phyloP scores from a whole-genome alignment of 1,284 basidiomycete species.

The Ustilago xerochloae region DNA sequence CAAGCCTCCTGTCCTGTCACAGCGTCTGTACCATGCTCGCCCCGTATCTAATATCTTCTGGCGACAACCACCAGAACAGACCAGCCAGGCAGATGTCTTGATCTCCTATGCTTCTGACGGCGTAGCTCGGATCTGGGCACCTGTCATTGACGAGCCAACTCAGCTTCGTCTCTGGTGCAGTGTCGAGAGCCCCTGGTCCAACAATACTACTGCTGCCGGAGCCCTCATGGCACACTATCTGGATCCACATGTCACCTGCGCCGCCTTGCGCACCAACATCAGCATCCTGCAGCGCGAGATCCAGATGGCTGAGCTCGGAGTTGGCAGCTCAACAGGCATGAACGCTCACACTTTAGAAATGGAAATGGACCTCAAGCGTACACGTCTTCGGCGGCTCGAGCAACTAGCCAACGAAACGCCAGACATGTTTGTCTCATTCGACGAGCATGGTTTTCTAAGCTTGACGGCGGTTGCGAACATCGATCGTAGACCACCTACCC shows the following conservation, averaged over 20 bases:
- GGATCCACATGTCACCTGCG: conserved; percentile 30
- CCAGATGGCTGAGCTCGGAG: conserved; percentile 50
- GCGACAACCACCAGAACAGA: conserved; percentile 39
- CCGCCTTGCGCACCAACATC: conserved; percentile 43
- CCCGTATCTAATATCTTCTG: conserved; percentile 24
- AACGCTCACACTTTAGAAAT: conserved; percentile 27
- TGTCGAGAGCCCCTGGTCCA: conserved; percentile 18
- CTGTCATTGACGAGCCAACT: conserved; percentile 58
- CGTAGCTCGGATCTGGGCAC: conserved; percentile 49
- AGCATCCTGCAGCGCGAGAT: conserved; percentile 46
- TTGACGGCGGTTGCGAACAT: conserved; percentile 55
- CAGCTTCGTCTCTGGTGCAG: conserved; percentile 52
- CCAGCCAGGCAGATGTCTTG: conserved; percentile 49
- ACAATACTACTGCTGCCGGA: neutral
- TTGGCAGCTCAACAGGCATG: conserved; percentile 17
- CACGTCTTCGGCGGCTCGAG: conserved; percentile 45
- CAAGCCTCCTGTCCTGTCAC: conserved; percentile 21
- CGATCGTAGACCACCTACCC: conserved; percentile 54
- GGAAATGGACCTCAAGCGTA: conserved; percentile 43
- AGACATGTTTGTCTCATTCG: conserved; percentile 50
- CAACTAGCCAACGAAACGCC: conserved; percentile 54
- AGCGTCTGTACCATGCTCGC: conserved; percentile 45
- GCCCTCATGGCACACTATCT: conserved; percentile 30
- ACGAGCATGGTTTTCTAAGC: conserved; percentile 29
- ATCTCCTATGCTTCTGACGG: conserved; percentile 48